Evolutionary conservation across 1,284 basidiomycete genomes (phyloP), one percentile per base, ranked within the genome.

Genomic region (Fomitopsis betulina): DNA sequence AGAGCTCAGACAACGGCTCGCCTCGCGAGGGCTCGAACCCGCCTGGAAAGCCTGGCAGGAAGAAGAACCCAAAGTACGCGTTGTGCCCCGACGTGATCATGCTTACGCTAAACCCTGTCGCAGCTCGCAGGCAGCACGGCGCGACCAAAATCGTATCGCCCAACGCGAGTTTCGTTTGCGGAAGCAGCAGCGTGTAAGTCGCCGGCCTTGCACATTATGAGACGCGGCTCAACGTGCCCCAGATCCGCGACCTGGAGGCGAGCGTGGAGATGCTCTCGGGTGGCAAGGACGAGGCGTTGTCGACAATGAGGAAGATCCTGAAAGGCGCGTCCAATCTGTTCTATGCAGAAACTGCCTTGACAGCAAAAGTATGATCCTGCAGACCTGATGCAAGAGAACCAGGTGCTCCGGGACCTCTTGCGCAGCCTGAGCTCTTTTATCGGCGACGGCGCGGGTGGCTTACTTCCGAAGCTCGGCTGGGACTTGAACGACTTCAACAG

Each of bases 171-270:
- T 96, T 67, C 84, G 94, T 43, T 78, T 94, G 55, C 80, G 93
- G 64, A 96, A 96, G 71, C 94, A 95, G 71, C 92, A 93, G 66
- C 81, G 88, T 71, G 86, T 87, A 60, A 63, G 79, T 70, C 51
- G 35, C 33, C 42, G 54, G 27, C 53, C 33, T 56, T 39, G 25
- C 51, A 58, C 45, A 15, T 50, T 37, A 25, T 54, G 45, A 63
- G 54, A 37, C 38, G 58, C n/a, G n/a, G n/a, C 56, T 66, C 30
- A 65, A 47, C 12, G 13, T 58, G 54, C 51, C 27, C 21, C 66
- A 95, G 91, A 94, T 96, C 71, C 91, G 93, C 23, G 94, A 96
- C 72, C 84, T 96, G 42, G 94, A 96, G 74, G 93, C 93, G 13
- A 85, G 91, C 39, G 93, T 96, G 12, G 93, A 95, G 72, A 87